phyloP scores from a whole-genome alignment of 2,329 filamentous ascomycete genomes.

The Dactylellina sp. region DNA sequence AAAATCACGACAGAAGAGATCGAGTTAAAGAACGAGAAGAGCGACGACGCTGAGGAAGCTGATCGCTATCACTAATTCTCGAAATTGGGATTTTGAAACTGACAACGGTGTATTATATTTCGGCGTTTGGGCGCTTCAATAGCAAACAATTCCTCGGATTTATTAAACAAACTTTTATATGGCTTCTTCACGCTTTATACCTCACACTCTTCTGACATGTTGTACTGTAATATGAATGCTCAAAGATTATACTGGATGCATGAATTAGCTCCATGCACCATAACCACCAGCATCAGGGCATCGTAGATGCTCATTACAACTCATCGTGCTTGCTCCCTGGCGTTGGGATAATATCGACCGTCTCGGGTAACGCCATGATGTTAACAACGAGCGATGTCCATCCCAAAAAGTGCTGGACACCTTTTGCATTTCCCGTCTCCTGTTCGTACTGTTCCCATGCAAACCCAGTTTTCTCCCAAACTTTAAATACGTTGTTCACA shows the following conservation, averaged over 20 bases:
- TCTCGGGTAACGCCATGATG: slow-evolving; percentile 92
- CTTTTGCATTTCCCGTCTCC: slow-evolving; percentile 89
- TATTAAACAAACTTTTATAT: slow-evolving; percentile 7
- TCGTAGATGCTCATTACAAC: slow-evolving; percentile 63
- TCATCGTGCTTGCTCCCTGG: slow-evolving; percentile 67
- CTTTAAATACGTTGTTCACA: slow-evolving; percentile 86
- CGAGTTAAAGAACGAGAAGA: slow-evolving; percentile 39
- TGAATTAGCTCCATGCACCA: neutral
- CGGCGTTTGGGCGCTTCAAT: slow-evolving; percentile 27
- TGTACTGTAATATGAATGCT: neutral
- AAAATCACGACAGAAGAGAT: slow-evolving; percentile 33
- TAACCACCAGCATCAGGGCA: too few relatives aligned
- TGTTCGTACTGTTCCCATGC: slow-evolving; percentile 99
- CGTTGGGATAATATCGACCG: slow-evolving; percentile 53
- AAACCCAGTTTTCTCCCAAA: slow-evolving; percentile 92
- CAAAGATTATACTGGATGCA: slow-evolving; percentile 6
- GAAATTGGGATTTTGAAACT: neutral
- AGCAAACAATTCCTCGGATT: neutral
- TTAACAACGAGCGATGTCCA: slow-evolving; percentile 99
- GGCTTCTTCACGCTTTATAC: neutral
- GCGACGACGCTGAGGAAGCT: slow-evolving; percentile 34
- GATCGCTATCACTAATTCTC: neutral
- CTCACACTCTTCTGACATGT: neutral
- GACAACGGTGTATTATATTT: neutral
- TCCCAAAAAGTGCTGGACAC: slow-evolving; percentile 96